These are phyloP conservation scores for Primulina eburnea DNA, from an alignment of 257 asterid genomes.

Conservation along the genomic window DNA sequence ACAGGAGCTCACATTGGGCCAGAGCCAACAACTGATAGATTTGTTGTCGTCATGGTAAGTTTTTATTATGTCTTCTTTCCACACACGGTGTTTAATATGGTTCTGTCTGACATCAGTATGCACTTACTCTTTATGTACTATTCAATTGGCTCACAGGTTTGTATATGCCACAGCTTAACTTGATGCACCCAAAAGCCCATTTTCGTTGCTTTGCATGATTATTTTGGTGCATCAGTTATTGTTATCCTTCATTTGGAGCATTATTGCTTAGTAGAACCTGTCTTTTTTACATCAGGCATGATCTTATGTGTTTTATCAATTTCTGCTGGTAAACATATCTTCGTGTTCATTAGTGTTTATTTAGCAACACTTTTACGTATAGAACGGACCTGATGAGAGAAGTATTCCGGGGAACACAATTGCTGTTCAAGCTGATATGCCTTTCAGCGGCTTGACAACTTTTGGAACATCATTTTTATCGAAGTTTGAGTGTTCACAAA, in stretches of 20 bases:
- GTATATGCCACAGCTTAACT: not conserved
- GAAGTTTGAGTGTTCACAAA: conserved; percentile 95
- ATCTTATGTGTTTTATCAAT: not conserved
- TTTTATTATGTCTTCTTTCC: conserved; percentile 8
- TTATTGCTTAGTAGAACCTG: conserved; percentile 7
- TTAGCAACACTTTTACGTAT: conserved; percentile 23
- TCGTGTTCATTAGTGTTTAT: conserved; percentile 14
- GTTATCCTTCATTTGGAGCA: not conserved
- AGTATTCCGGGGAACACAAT: conserved; percentile 93
- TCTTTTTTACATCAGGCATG: conserved; percentile 1
- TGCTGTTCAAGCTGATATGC: conserved; percentile 99
- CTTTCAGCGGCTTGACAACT: conserved; percentile 81
- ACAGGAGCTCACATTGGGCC: conserved; percentile 99
- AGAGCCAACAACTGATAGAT: conserved; percentile 98
- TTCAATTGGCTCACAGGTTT: conserved; percentile 10
- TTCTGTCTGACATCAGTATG: conserved; percentile 17
- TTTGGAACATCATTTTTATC: conserved; percentile 92
- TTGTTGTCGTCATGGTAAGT: conserved; percentile 93
- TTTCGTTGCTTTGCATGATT: not conserved
- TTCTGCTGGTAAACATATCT: conserved; percentile 13
- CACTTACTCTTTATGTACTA: conserved; percentile 2
- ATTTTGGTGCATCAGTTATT: not conserved
- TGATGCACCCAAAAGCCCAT: not conserved
- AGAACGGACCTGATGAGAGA: conserved; percentile 96
- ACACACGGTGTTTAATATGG: conserved; percentile 4